Evolutionary conservation across 2,329 filamentous ascomycete genomes (phyloP).

Genomic region (Fusarium agapanthi): DNA sequence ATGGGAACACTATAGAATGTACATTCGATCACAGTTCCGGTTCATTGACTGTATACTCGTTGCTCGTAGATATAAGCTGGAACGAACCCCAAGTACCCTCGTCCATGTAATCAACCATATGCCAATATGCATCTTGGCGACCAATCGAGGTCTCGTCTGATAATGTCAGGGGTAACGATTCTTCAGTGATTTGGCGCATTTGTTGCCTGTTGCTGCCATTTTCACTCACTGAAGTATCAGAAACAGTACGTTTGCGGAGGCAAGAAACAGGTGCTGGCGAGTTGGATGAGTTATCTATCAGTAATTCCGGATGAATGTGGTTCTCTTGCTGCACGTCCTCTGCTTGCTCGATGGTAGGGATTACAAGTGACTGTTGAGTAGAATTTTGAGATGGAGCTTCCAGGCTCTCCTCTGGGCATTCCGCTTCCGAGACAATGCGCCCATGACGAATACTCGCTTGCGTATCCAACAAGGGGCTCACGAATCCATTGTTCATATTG

Average conservation of each 20-base stretch:
- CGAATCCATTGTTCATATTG: not conserved
- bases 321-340: not conserved
- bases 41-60: constrained; percentile 46
- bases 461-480: constrained; percentile 11
- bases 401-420: not conserved
- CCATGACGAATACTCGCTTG: not conserved
- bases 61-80: constrained; percentile 47
- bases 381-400: not conserved
- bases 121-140: constrained; percentile 46
- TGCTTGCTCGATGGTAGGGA: not conserved
- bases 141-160: constrained; percentile 33
- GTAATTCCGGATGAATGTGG: not conserved
- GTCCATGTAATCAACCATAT: constrained; percentile 44
- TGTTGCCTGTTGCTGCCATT: not conserved
- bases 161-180: constrained; percentile 23
- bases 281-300: not conserved
- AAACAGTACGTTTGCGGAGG: constrained; percentile 34
- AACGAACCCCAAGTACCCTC: constrained; percentile 45
- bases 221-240: constrained; percentile 4
- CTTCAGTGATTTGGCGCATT: constrained; percentile 11
- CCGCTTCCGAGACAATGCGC: not conserved
- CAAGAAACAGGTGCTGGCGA: not conserved
- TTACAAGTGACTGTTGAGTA: not conserved
- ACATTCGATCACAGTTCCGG: constrained; percentile 43
- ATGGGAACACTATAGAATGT: not conserved